Evolutionary conservation across 495 filamentous ascomycete species (phyloP).

Genomic region (Neurospora africana): DNA sequence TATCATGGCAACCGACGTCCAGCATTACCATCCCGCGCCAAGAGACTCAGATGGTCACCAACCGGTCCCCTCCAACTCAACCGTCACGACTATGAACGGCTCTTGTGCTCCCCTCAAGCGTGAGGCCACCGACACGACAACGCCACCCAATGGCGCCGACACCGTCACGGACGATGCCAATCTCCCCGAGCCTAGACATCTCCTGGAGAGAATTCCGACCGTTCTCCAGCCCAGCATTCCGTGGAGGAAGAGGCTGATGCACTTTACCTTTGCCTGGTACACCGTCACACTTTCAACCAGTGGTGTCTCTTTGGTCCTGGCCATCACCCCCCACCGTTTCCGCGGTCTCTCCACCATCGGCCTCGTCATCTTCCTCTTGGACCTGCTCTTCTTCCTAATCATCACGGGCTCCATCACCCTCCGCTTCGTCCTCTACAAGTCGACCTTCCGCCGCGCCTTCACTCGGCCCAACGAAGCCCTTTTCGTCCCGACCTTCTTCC

Average conservation of each 20-base stretch:
- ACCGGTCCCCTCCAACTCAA: neutral
- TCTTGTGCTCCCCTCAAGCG: neutral
- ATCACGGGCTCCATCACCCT: constrained; percentile 41
- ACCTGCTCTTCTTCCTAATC: constrained; percentile 47
- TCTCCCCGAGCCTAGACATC: neutral
- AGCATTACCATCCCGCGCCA: neutral
- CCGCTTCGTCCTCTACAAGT: constrained; percentile 45
- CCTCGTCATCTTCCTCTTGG: constrained; percentile 49
- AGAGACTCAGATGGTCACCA: neutral
- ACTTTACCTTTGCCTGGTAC: constrained; percentile 70
- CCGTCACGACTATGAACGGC: neutral
- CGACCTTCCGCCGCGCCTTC: constrained; percentile 44
- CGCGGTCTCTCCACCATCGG: constrained; percentile 48
- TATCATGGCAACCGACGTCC: neutral
- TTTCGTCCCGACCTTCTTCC: constrained; percentile 58
- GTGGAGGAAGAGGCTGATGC: constrained; percentile 38
- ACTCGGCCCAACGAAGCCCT: constrained; percentile 53
- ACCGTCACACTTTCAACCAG: constrained; percentile 58
- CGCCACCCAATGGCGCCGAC: neutral
- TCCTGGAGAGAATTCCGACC: constrained; percentile 18
- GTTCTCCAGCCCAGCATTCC: constrained; percentile 20
- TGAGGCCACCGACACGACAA: neutral
- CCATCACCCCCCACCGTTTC: constrained; percentile 48
- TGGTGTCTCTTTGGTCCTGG: constrained; percentile 52
- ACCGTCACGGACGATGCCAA: neutral